A percentile compares a stretch with the other conserved stretches of the same genome.
Evolutionary conservation across 192 early-diverging fungal species (phyloP).

Genomic region (Polychytrium aggregatum): DNA sequence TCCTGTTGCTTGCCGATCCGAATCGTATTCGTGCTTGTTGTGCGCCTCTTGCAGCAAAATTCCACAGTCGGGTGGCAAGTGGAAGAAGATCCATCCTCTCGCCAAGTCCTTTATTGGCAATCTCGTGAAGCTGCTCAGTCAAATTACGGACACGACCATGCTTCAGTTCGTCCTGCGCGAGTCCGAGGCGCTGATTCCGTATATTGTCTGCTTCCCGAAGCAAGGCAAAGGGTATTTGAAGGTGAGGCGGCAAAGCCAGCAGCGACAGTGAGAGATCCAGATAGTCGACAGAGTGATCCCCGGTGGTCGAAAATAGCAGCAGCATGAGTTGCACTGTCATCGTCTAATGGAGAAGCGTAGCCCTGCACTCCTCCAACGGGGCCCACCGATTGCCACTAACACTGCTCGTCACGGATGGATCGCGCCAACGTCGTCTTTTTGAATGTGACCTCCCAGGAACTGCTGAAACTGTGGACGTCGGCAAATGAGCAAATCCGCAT

Average conservation of each 20-base stretch:
- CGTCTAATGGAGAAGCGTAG: too few species aligned
- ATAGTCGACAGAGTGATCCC: too few species aligned
- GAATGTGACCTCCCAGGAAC: conserved; percentile 18
- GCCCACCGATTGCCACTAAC: too few species aligned
- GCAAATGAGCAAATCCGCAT: conserved; percentile 64
- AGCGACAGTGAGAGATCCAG: too few species aligned
- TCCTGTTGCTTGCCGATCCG: not conserved
- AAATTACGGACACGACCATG: conserved; percentile 77
- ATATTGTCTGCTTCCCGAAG: conserved; percentile 74
- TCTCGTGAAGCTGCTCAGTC: conserved; percentile 60
- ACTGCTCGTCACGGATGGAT: too few species aligned
- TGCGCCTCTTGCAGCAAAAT: conserved; percentile 15
- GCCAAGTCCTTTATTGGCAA: conserved; percentile 76
- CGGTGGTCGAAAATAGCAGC: too few species aligned
- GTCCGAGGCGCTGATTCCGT: conserved; percentile 59
- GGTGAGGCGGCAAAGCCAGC: too few species aligned
- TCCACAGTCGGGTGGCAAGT: conserved; percentile 35
- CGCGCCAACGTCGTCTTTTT: too few species aligned
- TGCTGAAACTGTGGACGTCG: conserved; percentile 55
- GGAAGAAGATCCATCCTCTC: conserved; percentile 60
- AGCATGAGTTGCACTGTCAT: too few species aligned
- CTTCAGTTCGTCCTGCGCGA: conserved; percentile 74
- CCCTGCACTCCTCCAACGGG: too few species aligned
- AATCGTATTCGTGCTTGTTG: not conserved
- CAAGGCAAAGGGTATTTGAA: conserved; percentile 75